phyloP scores from a whole-genome alignment of 371 early-diverging fungal genomes.

The Mucor saturninus region DNA sequence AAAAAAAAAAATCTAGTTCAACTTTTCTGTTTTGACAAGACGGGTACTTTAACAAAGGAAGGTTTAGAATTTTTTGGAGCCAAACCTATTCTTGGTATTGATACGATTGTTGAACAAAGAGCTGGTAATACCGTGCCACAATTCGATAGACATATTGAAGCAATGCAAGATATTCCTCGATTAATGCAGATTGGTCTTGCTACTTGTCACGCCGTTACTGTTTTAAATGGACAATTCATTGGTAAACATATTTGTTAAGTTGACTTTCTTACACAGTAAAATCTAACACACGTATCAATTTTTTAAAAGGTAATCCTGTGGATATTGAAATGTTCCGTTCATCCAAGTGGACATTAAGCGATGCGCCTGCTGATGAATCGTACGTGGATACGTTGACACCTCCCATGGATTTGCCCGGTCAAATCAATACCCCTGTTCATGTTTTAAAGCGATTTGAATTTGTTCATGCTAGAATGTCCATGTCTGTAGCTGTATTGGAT shows the following conservation, averaged over 20 bases:
- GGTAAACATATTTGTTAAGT: slow-evolving; percentile 3
- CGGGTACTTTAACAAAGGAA: slow-evolving; percentile 71
- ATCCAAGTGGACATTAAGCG: slow-evolving; percentile 58
- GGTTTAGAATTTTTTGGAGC: slow-evolving; percentile 66
- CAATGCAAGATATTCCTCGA: slow-evolving; percentile 40
- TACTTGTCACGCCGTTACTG: slow-evolving; percentile 83
- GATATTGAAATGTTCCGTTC: slow-evolving; percentile 92
- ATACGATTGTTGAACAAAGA: slow-evolving; percentile 40
- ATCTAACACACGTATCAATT: background rate
- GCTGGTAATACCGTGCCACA: slow-evolving; percentile 19
- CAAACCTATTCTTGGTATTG: slow-evolving; percentile 31
- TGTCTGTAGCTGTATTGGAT: slow-evolving; percentile 80
- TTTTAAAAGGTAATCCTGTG: slow-evolving; percentile 81
- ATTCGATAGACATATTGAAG: slow-evolving; percentile 38
- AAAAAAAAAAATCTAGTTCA: slow-evolving; percentile 79
- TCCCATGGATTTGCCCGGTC: slow-evolving; percentile 26
- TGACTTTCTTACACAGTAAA: background rate
- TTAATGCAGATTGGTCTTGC: slow-evolving; percentile 69
- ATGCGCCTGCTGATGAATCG: slow-evolving; percentile 28
- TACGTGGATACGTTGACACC: slow-evolving; percentile 54
- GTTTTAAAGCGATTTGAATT: slow-evolving; percentile 85
- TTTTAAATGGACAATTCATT: slow-evolving; percentile 70
- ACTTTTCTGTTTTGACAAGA: slow-evolving; percentile 86
- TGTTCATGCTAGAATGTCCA: slow-evolving; percentile 81
- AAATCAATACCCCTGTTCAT: slow-evolving; percentile 40